Conservation (phyloP, 306 rosid genomes). For the Pterocarpus santalinus region DNA sequence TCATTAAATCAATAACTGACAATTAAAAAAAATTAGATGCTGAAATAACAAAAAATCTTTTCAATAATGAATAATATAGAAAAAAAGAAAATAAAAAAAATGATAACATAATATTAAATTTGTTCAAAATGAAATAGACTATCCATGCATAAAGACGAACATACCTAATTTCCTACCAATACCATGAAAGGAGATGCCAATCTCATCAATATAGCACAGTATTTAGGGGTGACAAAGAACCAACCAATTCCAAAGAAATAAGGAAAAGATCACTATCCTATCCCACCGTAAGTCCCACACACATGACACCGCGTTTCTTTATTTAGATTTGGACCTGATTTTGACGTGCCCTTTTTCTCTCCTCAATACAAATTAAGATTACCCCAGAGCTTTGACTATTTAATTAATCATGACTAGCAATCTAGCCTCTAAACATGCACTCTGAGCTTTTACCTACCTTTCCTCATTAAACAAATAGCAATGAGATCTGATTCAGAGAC, state of each 20-base stretch:
- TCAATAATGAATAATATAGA: too few species aligned
- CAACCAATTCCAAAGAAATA: conserved; percentile 4
- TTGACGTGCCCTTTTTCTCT: background rate
- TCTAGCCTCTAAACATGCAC: conserved; percentile 21
- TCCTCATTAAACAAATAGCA: conserved; percentile 23
- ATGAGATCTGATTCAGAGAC: conserved; percentile 57
- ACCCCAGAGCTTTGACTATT: conserved; percentile 24
- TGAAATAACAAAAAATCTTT: too few species aligned
- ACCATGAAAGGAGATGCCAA: conserved; percentile 1
- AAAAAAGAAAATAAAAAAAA: background rate
- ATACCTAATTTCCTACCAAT: background rate
- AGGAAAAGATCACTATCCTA: background rate
- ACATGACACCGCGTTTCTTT: conserved; percentile 3
- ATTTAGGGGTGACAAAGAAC: background rate
- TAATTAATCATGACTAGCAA: conserved; percentile 32
- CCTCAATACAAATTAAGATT: conserved; percentile 2
- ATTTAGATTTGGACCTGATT: conserved; percentile 23
- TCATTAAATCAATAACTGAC: too few species aligned
- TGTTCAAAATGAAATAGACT: too few species aligned
- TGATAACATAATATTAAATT: background rate
- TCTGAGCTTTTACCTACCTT: conserved; percentile 33
- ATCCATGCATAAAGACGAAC: too few species aligned
- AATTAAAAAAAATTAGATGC: too few species aligned
- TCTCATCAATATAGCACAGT: background rate
- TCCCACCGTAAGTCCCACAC: background rate